Base-by-base conservation (phyloP, 106 monocot genomes). In the Dendrobium nobile region DNA sequence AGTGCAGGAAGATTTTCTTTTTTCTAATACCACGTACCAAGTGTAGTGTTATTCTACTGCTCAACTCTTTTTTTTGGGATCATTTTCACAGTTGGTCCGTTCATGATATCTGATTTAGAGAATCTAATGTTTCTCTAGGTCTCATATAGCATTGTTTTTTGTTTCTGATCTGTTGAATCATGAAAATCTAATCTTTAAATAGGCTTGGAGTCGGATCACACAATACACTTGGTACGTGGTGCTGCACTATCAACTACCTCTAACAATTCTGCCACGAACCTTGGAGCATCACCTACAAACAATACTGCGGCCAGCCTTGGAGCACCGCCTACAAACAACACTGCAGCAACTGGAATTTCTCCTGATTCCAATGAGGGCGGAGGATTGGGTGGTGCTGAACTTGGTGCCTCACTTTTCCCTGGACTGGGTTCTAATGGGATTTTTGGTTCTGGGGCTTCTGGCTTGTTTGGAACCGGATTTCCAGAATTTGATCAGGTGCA, bases 151-250 rank as follows among this genome's bases (percentile, higher is more conserved):
- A 3, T 51, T 51, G 7, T 13, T 51, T 51, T 51, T 51, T 10
- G 10, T 51, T 51, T 51, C 15, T 51, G 15, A 51, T 51, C 10
- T 13, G 51, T 51, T 61, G n/a, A 61, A 61, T 51, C 61, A 61
- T 61, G 7, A 13, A 61, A 61, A 61, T 61, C 22, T 20, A 61
- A n/a, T 20, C 61, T 16, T 78, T 84, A 1, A 0, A 28, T 76
- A 97, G 97, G 97, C 42, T 81, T 97, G 85, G 97, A 94, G 73
- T 75, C 90, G 76, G 92, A 89, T 44, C 94, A 97, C 77, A 94
- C 94, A 8, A 85, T 97, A 80, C 97, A 97, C 81, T 83, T 97
- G 72, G 97, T 97, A 79, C 97, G 97, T 79, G 90, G 92, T 82
- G 76, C 85, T 84, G 82, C 87, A 76, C 82, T 84, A 61, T 54